A percentile compares a stretch with the other conserved stretches of the same genome.
These are phyloP conservation scores for Cladophialophora exuberans DNA, from an alignment of 2,329 filamentous ascomycete species.

Conservation along the genomic window DNA sequence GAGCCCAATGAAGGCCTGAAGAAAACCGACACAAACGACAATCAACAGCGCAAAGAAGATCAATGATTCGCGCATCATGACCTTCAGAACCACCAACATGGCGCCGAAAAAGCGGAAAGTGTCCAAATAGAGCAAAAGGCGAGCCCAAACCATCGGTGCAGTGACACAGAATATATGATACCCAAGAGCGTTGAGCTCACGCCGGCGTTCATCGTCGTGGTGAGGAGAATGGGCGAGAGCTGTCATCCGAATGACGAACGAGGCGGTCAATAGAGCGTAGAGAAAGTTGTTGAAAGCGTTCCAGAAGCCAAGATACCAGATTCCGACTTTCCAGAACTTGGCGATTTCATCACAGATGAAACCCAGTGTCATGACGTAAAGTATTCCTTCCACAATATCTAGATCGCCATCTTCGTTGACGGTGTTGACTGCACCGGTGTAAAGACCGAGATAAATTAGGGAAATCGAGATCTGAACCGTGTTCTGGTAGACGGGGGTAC, in stretches of 20 bases:
- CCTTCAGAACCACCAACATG: slow-evolving; percentile 95
- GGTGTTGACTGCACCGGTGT: slow-evolving; percentile 90
- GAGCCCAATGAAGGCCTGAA: slow-evolving; percentile 91
- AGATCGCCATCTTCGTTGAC: slow-evolving; percentile 84
- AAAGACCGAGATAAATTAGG: slow-evolving; percentile 79
- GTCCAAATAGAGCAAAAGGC: slow-evolving; percentile 89
- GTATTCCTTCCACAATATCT: slow-evolving; percentile 77
- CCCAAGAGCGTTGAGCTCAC: slow-evolving; percentile 74
- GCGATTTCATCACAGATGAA: slow-evolving; percentile 85
- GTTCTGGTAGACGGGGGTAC: slow-evolving; percentile 91
- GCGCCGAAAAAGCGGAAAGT: slow-evolving; percentile 94
- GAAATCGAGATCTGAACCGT: slow-evolving; percentile 83
- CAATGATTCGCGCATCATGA: slow-evolving; percentile 90
- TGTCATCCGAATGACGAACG: slow-evolving; percentile 76
- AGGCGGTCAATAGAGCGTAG: slow-evolving; percentile 77
- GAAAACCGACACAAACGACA: slow-evolving; percentile 76
- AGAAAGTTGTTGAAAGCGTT: slow-evolving; percentile 89
- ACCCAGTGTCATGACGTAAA: slow-evolving; percentile 89
- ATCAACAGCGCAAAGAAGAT: slow-evolving; percentile 94
- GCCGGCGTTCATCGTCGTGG: slow-evolving; percentile 54
- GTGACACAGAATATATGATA: slow-evolving; percentile 95
- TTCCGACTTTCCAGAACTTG: slow-evolving; percentile 94
- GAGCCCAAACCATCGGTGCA: slow-evolving; percentile 96
- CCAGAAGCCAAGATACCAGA: slow-evolving; percentile 93
- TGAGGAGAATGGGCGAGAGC: slow-evolving; percentile 68